Conservation (phyloP, 768 basidiomycete genomes). For the Mycena kentingensis region DNA sequence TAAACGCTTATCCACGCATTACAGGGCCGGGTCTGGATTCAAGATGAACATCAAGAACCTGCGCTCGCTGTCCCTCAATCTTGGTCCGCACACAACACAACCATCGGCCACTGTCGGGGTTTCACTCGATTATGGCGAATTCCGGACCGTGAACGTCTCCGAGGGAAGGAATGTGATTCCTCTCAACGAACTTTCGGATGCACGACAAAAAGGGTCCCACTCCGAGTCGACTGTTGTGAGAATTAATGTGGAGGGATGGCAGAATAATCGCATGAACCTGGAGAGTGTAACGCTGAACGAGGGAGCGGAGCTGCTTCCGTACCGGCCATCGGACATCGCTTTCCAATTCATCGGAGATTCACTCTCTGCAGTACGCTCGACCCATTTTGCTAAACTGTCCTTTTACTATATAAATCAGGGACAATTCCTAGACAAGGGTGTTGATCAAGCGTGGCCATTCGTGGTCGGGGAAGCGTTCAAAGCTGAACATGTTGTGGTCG, state of each 20-base stretch:
- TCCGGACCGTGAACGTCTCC: conserved; percentile 49
- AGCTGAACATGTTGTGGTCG: conserved; percentile 52
- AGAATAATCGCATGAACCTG: conserved; percentile 58
- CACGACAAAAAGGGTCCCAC: not conserved
- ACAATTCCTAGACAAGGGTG: conserved; percentile 53
- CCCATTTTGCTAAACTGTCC: not conserved
- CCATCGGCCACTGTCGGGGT: conserved; percentile 51
- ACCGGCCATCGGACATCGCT: conserved; percentile 43
- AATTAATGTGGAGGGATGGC: conserved; percentile 59
- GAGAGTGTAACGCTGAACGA: conserved; percentile 47
- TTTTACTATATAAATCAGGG: conserved; percentile 38
- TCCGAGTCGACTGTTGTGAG: conserved; percentile 36
- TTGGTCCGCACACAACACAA: conserved; percentile 51
- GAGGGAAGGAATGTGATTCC: conserved; percentile 48
- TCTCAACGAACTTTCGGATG: conserved; percentile 20
- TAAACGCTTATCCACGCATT: not conserved
- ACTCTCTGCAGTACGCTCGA: conserved; percentile 47
- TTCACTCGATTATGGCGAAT: conserved; percentile 50
- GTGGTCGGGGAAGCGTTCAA: conserved; percentile 52
- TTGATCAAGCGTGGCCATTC: conserved; percentile 61
- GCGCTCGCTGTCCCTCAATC: conserved; percentile 42
- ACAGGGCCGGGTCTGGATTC: conserved; percentile 58
- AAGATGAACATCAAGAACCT: conserved; percentile 51
- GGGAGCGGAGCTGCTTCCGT: conserved; percentile 48
- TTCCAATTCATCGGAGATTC: conserved; percentile 66